Percentiles rank a stretch among this genome's conserved stretches.
These are phyloP conservation scores for Cryptosporidium meleagridis DNA, from an alignment of 169 alveolate genomes.

Conservation along the genomic window DNA sequence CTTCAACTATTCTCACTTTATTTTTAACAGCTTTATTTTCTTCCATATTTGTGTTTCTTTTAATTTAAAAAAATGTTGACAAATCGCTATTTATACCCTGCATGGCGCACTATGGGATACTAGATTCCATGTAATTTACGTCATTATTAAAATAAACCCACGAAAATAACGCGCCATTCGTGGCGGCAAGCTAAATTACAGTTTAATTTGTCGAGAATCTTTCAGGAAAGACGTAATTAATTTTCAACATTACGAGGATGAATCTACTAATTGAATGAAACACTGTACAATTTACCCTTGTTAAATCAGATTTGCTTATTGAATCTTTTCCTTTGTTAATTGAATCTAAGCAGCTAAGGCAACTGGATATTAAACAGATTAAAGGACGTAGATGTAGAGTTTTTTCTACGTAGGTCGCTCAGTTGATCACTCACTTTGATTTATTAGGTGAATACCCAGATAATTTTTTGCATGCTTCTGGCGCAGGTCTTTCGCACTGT, in stretches of 20 bases:
- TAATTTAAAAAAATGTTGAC: neutral
- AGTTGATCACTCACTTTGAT: neutral
- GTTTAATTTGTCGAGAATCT: neutral
- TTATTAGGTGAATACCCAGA: constrained; percentile 27
- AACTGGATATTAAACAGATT: neutral
- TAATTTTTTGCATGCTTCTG: constrained; percentile 53
- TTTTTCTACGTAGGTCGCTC: neutral
- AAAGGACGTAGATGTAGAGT: neutral
- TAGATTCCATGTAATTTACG: constrained; percentile 34
- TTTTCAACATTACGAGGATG: neutral
- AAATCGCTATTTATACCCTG: constrained; percentile 1
- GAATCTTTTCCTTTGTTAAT: neutral
- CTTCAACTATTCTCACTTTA: constrained; percentile 13
- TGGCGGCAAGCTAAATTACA: neutral
- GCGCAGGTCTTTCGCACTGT: constrained; percentile 74
- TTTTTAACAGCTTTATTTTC: neutral
- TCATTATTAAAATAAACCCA: neutral
- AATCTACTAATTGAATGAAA: neutral
- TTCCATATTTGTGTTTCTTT: neutral
- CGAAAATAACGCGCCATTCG: constrained; percentile 7
- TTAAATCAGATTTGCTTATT: neutral
- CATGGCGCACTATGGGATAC: constrained; percentile 13
- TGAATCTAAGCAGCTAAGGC: neutral
- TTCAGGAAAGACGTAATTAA: neutral
- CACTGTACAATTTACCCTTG: neutral